Conservation (phyloP, 1,284 basidiomycete genomes). For the Ustilago cynodontis region DNA sequence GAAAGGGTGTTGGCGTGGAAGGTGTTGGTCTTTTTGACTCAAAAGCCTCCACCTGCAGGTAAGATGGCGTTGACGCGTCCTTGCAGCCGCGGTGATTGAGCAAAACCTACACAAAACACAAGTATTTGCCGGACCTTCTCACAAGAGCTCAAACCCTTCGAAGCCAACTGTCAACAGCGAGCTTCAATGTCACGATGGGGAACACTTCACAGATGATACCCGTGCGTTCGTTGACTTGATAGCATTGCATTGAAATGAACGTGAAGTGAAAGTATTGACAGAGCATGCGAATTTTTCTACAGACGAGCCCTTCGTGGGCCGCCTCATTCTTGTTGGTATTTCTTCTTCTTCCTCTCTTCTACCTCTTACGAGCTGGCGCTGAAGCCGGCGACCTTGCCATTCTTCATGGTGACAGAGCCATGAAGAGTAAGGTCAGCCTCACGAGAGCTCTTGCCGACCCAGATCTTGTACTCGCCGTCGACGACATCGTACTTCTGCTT, state of each 20-base stretch:
- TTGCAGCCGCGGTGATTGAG: background rate
- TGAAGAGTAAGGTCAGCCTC: constrained; percentile 19
- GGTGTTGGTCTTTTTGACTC: constrained; percentile 9
- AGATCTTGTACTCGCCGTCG: constrained; percentile 46
- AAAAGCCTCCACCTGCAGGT: constrained; percentile 3
- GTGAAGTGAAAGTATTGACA: background rate
- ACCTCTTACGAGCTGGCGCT: constrained; percentile 7
- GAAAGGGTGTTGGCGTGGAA: background rate
- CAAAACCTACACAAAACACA: background rate
- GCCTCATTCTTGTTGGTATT: background rate
- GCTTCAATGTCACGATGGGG: background rate
- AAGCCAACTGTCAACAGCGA: background rate
- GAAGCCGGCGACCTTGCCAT: constrained; percentile 18
- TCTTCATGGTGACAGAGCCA: constrained; percentile 34
- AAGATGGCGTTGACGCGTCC: constrained; percentile 17
- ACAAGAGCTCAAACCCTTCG: background rate
- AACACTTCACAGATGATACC: background rate
- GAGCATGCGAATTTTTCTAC: background rate
- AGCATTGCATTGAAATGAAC: background rate
- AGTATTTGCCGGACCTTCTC: too few species aligned
- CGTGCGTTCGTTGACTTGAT: background rate
- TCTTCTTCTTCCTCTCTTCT: background rate
- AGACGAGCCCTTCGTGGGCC: background rate
- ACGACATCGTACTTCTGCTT: constrained; percentile 47
- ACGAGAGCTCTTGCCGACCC: constrained; percentile 41